Conservation (phyloP, 345 rosid genomes). For the Citrus unshiu region DNA sequence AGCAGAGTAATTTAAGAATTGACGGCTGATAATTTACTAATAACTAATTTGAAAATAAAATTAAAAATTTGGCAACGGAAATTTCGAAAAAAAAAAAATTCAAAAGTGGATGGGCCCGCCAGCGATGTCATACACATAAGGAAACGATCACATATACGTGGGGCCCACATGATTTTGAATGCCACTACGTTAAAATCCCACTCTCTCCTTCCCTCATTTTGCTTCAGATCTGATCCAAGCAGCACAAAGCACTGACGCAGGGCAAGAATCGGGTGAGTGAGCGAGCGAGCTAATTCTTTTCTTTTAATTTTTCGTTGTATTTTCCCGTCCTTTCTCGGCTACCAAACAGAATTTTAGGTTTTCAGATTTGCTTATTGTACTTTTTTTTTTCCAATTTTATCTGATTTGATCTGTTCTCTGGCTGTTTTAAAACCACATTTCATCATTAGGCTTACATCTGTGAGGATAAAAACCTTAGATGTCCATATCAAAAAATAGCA, state of each 20-base stretch:
- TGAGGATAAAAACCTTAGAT: neutral
- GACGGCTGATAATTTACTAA: no score
- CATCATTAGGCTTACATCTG: neutral
- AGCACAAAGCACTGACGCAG: neutral
- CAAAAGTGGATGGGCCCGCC: neutral
- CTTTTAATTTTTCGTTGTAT: no score
- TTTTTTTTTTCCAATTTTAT: neutral
- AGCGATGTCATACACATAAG: neutral
- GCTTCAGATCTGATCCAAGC: constrained; percentile 22
- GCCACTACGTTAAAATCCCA: neutral
- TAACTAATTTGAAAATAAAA: neutral
- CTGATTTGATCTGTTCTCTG: neutral
- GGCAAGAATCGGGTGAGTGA: neutral
- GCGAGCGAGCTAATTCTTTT: no score
- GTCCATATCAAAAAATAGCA: neutral
- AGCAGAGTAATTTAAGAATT: no score
- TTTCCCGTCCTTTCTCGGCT: neutral
- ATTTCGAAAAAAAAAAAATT: neutral
- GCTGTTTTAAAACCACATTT: neutral
- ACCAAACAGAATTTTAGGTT: neutral
- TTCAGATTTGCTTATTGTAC: neutral
- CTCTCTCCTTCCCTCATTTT: neutral
- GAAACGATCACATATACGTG: neutral
- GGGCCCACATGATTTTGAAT: neutral
- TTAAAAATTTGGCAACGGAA: neutral